Evolutionary conservation across 441 rosid species (phyloP), one percentile per base, ranked within the genome.

Genomic region (Bruguiera hainesii): DNA sequence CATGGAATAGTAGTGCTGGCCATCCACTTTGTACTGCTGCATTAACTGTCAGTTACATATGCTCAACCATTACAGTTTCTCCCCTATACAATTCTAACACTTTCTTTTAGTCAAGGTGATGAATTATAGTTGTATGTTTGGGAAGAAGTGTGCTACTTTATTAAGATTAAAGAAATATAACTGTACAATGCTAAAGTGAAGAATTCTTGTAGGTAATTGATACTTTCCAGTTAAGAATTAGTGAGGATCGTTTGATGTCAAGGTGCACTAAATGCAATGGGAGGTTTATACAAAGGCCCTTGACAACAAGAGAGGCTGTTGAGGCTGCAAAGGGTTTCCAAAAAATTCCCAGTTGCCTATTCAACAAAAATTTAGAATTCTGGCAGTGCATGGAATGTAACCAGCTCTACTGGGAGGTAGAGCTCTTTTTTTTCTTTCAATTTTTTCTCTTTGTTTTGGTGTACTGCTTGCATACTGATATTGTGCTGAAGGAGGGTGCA

Each of bases 301-400:
- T 93, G 49, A 69, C 89, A 63, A 83, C 83, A 9, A 96, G 88
- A 81, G 93, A 93, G 77, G 98, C 97, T 23, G 72, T 88, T 76
- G 95, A 93, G 81, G 93, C 98, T 48, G 92, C 96, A 48, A 93
- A 91, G 70, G 96, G 97, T 61, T 91, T 93, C 78, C 98, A 93
- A 81, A 89, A 75, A 79, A 90, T 93, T 71, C 96, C 96, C 5
- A 50, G 53, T 76, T 90, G 98, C 81, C 71, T 93, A 76, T 87
- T 93, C 64, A 70, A 90, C 86, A 89, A 89, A 78, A 82, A 90
- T 60, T 58, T 92, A 59, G 89, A 92, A 71, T 92, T 92, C 78
- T 92, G 98, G 96, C 96, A 90, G 76, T 92, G 98, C 84, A 84
- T 82, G 88, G 91, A 88, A 65, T 92, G 98, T 82, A 75, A 79